Percentiles rank a stretch among this genome's conserved stretches.
phyloP scores from a whole-genome alignment of 768 basidiomycete genomes.

The Austroboletus festivus region DNA sequence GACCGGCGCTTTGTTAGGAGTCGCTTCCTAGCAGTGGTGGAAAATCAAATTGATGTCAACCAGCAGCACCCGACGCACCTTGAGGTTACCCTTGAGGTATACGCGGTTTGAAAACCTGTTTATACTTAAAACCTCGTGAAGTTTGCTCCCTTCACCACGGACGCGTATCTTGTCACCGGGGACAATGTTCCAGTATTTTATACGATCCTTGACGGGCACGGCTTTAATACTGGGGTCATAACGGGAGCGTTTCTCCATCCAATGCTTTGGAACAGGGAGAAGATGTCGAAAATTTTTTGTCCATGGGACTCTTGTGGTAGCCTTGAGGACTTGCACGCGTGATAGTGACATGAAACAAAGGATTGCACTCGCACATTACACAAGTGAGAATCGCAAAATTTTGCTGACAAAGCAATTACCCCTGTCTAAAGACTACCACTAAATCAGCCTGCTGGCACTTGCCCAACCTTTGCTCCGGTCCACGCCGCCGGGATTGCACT shows the following conservation, averaged over 20 bases:
- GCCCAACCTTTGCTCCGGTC: slow-evolving; percentile 31
- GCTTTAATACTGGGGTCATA: slow-evolving; percentile 47
- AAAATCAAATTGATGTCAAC: slow-evolving; percentile 1
- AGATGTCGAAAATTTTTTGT: slow-evolving; percentile 69
- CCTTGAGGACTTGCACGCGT: slow-evolving; percentile 39
- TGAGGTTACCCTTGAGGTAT: slow-evolving; percentile 46
- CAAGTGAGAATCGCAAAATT: no score
- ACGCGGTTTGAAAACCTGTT: slow-evolving; percentile 71
- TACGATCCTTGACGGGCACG: slow-evolving; percentile 61
- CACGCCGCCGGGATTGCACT: slow-evolving; percentile 50
- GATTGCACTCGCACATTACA: no score
- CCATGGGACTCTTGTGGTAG: slow-evolving; percentile 52
- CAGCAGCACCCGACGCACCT: slow-evolving; percentile 22
- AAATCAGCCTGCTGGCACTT: slow-evolving; percentile 21
- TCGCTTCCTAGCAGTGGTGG: slow-evolving; percentile 18
- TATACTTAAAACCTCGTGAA: slow-evolving; percentile 71
- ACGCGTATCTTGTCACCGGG: slow-evolving; percentile 79
- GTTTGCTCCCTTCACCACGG: slow-evolving; percentile 56
- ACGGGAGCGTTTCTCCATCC: slow-evolving; percentile 43
- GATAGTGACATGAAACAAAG: slow-evolving; percentile 29
- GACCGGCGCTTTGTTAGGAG: slow-evolving; percentile 23
- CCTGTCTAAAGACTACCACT: slow-evolving; percentile 1
- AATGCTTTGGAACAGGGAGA: slow-evolving; percentile 55
- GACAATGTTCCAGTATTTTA: slow-evolving; percentile 85
- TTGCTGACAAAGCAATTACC: slow-evolving; percentile 21